A percentile compares a stretch with the other conserved stretches of the same genome.
These are phyloP conservation scores for Avena sativa DNA, from an alignment of 176 grass and related monocot species.

Conservation along the genomic window DNA sequence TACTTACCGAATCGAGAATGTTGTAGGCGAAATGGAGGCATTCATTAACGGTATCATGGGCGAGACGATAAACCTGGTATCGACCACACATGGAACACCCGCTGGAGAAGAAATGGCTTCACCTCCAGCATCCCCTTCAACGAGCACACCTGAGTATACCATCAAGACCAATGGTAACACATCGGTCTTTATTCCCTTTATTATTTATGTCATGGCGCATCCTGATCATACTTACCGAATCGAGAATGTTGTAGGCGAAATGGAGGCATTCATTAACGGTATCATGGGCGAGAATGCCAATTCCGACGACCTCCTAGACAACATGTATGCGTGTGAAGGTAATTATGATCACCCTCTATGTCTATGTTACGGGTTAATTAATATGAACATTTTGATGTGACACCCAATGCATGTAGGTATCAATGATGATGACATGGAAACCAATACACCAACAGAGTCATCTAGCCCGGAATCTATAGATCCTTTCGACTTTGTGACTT, in stretches of 20 bases:
- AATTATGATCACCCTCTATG: not conserved
- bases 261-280: not conserved
- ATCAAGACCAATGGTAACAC: not conserved
- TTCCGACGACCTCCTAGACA: not conserved
- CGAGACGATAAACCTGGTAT: not conserved
- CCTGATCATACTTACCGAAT: not conserved
- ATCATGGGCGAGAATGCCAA: not conserved
- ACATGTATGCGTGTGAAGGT: not conserved
- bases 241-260: not conserved
- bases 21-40: no score
- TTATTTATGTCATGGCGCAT: not conserved
- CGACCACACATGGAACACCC: not conserved
- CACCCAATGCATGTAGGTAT: not conserved
- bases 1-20: no score
- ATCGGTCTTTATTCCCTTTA: not conserved
- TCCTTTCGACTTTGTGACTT: not conserved
- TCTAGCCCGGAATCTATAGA: not conserved
- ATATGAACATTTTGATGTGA: no score
- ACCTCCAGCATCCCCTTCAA: no score
- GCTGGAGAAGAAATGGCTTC: no score
- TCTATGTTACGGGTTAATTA: no score
- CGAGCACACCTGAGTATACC: not conserved
- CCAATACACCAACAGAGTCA: not conserved
- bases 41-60: no score
- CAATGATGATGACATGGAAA: not conserved